Base-by-base conservation (phyloP, 2,329 filamentous ascomycete genomes). In the Aureobasidium sp. region DNA sequence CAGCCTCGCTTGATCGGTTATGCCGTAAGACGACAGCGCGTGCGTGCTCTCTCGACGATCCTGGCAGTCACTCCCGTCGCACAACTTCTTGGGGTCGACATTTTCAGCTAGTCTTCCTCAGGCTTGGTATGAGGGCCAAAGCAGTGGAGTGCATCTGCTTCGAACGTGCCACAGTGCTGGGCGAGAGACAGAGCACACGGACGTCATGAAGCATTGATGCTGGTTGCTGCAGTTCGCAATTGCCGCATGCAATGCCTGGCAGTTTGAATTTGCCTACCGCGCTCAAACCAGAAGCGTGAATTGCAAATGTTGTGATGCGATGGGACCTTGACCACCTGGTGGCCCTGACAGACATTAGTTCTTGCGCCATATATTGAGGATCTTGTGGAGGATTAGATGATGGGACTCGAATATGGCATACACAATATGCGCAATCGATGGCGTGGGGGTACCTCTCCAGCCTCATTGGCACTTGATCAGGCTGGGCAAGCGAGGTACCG, bases 401-500 rank as follows among this genome's bases (percentile, higher is more conserved):
- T 32, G 24, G 27, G 44, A 41, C 24, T 50, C 44, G 36, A 44
- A 50, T 37, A 20, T 50, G 44, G 56, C 44, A 50, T 17, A 41
- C 43, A 36, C 44, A 59, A 50, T 50, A 48, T 50, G 44, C 43
- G 43, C 56, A 48, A 27, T 46, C 44, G 15, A 36, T 34, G 37
- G 47, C 57, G 57, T 61, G 57, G 57, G 56, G 57, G 57, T 27
- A 36, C 6, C 34, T 34, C 37, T 61, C 57, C 57, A 61, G 57
- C 57, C 57, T 43, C 47, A 51, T 61, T 51, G 46, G 47, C 29
- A 46, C 53, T 57, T 57, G 41, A 50, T 52, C 4, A 52, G 20
- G 57, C 57, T 52, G 47, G 57, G 36, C 57, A 61, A 61, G 57
- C 57, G 57, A 61, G 47, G 57, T 52, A 61, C 36, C 43, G 56